Conservation (phyloP, 192 early-diverging fungal genomes). For the Rhizophagus sp. region DNA sequence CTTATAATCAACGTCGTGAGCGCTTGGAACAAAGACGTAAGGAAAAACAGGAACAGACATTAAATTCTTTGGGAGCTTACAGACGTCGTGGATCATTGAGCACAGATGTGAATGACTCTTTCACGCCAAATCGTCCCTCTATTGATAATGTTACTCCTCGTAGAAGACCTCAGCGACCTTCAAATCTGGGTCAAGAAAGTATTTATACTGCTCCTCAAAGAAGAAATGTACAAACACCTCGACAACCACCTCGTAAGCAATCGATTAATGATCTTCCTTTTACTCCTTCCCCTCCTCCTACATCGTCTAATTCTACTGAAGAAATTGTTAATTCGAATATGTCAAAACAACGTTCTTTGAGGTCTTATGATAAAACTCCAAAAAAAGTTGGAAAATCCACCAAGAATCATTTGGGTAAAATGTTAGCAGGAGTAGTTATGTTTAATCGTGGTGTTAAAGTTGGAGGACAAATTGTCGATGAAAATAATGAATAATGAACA, state of each 20-base stretch:
- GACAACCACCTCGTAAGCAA: background rate
- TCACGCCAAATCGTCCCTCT: background rate
- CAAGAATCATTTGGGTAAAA: constrained; percentile 21
- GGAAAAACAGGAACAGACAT: constrained; percentile 17
- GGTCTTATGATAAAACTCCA: background rate
- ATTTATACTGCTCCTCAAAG: background rate
- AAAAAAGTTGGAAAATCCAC: constrained; percentile 23
- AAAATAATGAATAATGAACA: background rate
- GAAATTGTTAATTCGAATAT: background rate
- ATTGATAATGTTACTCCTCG: background rate
- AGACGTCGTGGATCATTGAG: constrained; percentile 16
- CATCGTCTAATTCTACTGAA: background rate
- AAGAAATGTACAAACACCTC: background rate
- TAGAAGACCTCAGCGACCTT: background rate
- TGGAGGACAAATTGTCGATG: constrained; percentile 16
- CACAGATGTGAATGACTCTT: background rate
- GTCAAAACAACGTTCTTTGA: background rate
- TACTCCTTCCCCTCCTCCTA: background rate
- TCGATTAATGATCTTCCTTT: background rate
- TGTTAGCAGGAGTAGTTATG: constrained; percentile 22
- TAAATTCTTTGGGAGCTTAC: background rate
- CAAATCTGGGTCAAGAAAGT: background rate
- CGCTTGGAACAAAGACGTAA: constrained; percentile 29
- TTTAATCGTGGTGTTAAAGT: constrained; percentile 29
- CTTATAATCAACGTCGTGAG: constrained; percentile 31